Percentiles rank a stretch among this genome's conserved stretches.
phyloP scores from a whole-genome alignment of 768 basidiomycete species.

The Lepiota brunneoincarnata region DNA sequence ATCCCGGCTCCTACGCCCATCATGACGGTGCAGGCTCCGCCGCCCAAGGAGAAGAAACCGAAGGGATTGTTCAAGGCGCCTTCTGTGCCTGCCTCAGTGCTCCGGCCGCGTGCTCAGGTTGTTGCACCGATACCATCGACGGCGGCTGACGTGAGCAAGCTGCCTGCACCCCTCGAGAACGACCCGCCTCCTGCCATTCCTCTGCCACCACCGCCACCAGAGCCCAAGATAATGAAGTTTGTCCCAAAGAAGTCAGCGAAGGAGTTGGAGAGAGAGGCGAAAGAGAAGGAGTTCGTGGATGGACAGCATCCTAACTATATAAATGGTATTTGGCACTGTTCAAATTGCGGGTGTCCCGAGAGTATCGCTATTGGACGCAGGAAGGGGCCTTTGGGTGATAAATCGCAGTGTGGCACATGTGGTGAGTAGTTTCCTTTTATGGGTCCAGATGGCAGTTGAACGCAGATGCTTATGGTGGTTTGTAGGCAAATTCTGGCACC shows the following conservation, averaged over 20 bases:
- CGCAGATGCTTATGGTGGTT: conserved; percentile 10
- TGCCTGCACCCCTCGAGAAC: conserved; percentile 59
- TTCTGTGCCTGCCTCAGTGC: conserved; percentile 46
- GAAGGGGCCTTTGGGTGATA: conserved; percentile 88
- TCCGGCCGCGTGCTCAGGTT: conserved; percentile 61
- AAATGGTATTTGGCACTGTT: conserved; percentile 91
- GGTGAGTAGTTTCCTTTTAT: conserved; percentile 50
- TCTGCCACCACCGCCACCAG: conserved; percentile 30
- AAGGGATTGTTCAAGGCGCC: conserved; percentile 78
- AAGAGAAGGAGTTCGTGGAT: conserved; percentile 80
- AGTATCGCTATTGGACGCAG: conserved; percentile 80
- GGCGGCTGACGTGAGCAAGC: conserved; percentile 47
- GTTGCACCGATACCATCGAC: conserved; percentile 63
- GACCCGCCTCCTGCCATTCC: conserved; percentile 48
- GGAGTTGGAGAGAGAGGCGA: conserved; percentile 79
- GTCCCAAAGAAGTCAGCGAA: conserved; percentile 62
- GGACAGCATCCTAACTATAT: conserved; percentile 81
- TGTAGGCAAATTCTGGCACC: conserved; percentile 86
- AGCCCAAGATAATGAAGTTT: conserved; percentile 44
- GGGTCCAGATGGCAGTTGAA: conserved; percentile 1
- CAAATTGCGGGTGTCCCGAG: conserved; percentile 91
- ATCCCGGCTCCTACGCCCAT: conserved; percentile 29
- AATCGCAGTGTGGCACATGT: conserved; percentile 89
- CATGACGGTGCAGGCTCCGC: conserved; percentile 18
- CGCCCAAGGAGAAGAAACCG: conserved; percentile 62